Evolutionary conservation across 1,139 yeast species (phyloP).

Genomic region (Pichia cactophila): DNA sequence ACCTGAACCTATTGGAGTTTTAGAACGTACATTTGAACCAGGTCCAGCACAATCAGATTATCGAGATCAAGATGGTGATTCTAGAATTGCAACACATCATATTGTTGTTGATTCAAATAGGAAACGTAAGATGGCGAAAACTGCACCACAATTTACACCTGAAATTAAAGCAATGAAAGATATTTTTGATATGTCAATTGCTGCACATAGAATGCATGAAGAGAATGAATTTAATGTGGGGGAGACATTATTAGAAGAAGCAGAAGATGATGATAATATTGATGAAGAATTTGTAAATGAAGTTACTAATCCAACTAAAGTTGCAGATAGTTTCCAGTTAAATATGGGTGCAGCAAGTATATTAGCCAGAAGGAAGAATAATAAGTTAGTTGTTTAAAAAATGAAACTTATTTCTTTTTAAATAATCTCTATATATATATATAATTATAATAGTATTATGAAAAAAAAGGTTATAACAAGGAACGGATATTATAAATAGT

Average conservation of each 20-base stretch:
- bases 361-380: constrained; percentile 60
- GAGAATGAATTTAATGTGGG: constrained; percentile 42
- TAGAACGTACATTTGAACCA: constrained; percentile 9
- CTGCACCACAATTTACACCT: constrained; percentile 49
- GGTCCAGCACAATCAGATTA: constrained; percentile 5
- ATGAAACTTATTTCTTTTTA: not conserved
- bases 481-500: not conserved
- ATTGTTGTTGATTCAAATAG: not conserved
- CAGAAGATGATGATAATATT: not conserved
- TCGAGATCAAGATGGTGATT: constrained; percentile 9
- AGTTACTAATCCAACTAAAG: constrained; percentile 9
- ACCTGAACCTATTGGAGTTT: constrained; percentile 6
- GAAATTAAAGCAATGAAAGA: constrained; percentile 90
- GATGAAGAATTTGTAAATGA: not conserved
- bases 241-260: constrained; percentile 2
- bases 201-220: constrained; percentile 89
- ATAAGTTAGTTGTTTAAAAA: constrained; percentile 12
- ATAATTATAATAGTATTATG: no score
- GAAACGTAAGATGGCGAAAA: constrained; percentile 22
- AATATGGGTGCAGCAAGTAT: constrained; percentile 75
- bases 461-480: not conserved
- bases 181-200: constrained; percentile 90
- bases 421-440: not conserved
- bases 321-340: constrained; percentile 37
- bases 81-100: not conserved